Conservation (phyloP, 2,329 filamentous ascomycete genomes). For the Hymenoscyphus fructigenus region DNA sequence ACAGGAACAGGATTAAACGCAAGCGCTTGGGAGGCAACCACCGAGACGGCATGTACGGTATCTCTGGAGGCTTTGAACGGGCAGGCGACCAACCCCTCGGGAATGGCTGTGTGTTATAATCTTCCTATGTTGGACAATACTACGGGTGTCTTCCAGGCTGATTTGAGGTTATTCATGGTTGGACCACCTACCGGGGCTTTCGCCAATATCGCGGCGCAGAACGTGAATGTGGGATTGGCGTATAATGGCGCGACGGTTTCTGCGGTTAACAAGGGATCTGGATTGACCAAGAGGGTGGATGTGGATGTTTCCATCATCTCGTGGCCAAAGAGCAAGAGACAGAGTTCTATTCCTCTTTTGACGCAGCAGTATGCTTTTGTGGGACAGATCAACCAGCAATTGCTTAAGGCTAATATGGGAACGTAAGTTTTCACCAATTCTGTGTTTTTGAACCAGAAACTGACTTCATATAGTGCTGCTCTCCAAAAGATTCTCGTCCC, state of each 20-base stretch:
- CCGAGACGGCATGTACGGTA: conserved; percentile 56
- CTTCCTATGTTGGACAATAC: conserved; percentile 66
- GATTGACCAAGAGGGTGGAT: conserved; percentile 17
- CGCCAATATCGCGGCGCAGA: conserved; percentile 48
- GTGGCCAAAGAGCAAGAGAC: conserved; percentile 28
- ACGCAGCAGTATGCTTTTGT: conserved; percentile 68
- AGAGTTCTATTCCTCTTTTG: conserved; percentile 39
- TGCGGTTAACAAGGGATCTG: conserved; percentile 39
- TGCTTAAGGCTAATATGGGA: conserved; percentile 55
- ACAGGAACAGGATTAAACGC: conserved; percentile 41
- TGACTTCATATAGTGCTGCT: conserved; percentile 26
- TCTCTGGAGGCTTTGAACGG: conserved; percentile 54
- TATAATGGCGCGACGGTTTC: conserved; percentile 56
- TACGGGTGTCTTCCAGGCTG: conserved; percentile 72
- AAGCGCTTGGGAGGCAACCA: conserved; percentile 56
- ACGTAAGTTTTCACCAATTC: conserved; percentile 50
- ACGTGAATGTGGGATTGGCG: conserved; percentile 54
- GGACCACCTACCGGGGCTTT: conserved; percentile 56
- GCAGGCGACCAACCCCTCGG: conserved; percentile 68
- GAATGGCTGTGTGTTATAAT: conserved; percentile 81
- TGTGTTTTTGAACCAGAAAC: conserved; percentile 41
- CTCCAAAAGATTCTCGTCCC: conserved; percentile 66
- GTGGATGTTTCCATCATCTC: conserved; percentile 30
- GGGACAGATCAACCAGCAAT: conserved; percentile 61
- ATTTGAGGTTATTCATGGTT: conserved; percentile 72